phyloP scores from a whole-genome alignment of 2,329 filamentous ascomycete genomes.

The Macrophomina tecta region DNA sequence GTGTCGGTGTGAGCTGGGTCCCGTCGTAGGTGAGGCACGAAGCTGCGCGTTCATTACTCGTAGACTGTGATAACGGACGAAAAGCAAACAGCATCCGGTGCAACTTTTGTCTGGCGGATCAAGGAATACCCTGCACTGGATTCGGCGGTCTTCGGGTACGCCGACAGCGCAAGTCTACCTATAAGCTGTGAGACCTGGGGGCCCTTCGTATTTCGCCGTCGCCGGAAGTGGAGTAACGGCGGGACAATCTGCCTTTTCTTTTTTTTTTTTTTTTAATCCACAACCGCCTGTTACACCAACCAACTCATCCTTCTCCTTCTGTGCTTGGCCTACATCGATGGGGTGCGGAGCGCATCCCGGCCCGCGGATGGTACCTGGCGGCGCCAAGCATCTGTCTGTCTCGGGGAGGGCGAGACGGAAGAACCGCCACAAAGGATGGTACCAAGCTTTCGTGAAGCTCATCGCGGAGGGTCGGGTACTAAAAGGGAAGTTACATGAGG shows the following conservation, averaged over 20 bases:
- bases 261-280: background rate
- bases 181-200: no score
- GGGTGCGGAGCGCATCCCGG: background rate
- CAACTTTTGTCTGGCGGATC: background rate
- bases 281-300: background rate
- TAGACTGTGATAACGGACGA: background rate
- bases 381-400: background rate
- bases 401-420: slow-evolving; percentile 16
- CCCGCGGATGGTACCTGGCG: slow-evolving; percentile 1
- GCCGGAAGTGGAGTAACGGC: background rate
- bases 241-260: background rate
- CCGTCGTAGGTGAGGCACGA: background rate
- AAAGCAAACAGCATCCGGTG: background rate
- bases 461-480: background rate
- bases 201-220: slow-evolving; percentile 6
- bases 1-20: background rate
- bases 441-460: background rate
- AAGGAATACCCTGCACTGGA: background rate
- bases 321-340: background rate
- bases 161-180: background rate
- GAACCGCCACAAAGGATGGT: background rate
- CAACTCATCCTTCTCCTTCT: background rate
- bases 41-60: slow-evolving; percentile 4
- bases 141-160: background rate
- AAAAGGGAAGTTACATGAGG: background rate